Conservation (phyloP, 768 basidiomycete species). For the Russula ochroleuca region DNA sequence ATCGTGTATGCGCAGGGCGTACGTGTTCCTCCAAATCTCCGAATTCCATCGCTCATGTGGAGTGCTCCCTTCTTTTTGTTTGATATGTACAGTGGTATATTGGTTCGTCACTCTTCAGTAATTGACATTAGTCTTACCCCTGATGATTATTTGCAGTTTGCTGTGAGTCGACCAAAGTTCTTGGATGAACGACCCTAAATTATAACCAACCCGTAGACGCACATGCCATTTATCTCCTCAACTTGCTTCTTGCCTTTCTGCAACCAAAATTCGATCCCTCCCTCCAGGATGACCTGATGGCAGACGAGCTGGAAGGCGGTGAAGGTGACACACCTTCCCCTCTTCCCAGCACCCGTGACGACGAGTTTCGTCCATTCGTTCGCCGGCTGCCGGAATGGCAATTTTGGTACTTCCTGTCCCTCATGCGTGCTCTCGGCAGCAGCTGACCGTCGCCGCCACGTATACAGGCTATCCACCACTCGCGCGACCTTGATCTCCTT, state of each 20-base stretch:
- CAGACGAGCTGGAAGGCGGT: slow-evolving; percentile 92
- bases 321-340: slow-evolving; percentile 45
- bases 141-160: slow-evolving; percentile 45
- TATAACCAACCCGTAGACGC: slow-evolving; percentile 50
- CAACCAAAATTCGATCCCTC: slow-evolving; percentile 99
- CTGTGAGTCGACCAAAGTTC: slow-evolving; percentile 47
- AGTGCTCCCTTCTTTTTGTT: background rate
- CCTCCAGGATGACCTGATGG: slow-evolving; percentile 85
- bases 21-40: slow-evolving; percentile 4
- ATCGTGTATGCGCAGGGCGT: slow-evolving; percentile 81
- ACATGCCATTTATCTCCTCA: slow-evolving; percentile 91
- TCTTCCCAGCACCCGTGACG: slow-evolving; percentile 71
- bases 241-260: slow-evolving; percentile 94
- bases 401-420: slow-evolving; percentile 62
- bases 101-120: slow-evolving; percentile 48
- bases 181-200: background rate
- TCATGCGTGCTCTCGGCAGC: slow-evolving; percentile 5
- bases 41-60: slow-evolving; percentile 15
- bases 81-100: slow-evolving; percentile 73
- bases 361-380: slow-evolving; percentile 97
- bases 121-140: background rate
- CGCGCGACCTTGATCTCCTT: slow-evolving; percentile 82
- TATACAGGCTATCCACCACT: slow-evolving; percentile 79
- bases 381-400: slow-evolving; percentile 94
- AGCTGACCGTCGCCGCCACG: background rate